Evolutionary conservation across 1,284 basidiomycete species (phyloP), one percentile per base, ranked within the genome.

Genomic region (Ganoderma resinaceum): DNA sequence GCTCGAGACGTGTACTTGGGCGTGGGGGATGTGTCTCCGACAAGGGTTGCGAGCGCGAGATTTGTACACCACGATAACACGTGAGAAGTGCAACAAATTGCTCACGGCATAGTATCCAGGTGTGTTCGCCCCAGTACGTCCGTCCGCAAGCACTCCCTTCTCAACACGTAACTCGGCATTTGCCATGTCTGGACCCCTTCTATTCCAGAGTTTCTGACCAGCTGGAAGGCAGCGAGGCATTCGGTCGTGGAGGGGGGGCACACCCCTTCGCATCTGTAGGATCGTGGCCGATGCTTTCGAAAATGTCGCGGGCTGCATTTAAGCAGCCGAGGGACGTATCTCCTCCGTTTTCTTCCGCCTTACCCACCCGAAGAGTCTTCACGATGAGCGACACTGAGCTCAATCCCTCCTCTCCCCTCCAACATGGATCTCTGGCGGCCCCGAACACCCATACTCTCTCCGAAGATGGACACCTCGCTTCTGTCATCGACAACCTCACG

Each of bases 401-500:
- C 33, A 35, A 35, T n/a, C 33, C 55, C 20, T 37, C 20, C 33
- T n/a, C 31, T 37, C 18, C 18, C 52, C 14, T 33, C 9, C 16
- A 23, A 3, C 33, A 20, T n/a, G 31, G 23, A 35, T 7, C 33
- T 37, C 8, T 23, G 23, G 31, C 35, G 46, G 49, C 58, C 29
- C 26, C 49, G 43, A 33, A 18, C 37, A 11, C 35, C 33, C 52
- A 43, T 35, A 8, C 40, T 12, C 37, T 37, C n/a, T 60, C 61
- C 3, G 38, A 43, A 23, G 53, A 68, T 35, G 75, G 72, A 38
- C 37, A 12, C 0, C 37, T n/a, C n/a, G n/a, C 37, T 38, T 38
- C 37, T 11, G 37, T n/a, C n/a, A n/a, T n/a, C n/a, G n/a, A n/a
- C 52, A 71, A 74, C 33, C 74, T 75, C 63, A 66, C 66, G 57